These are phyloP conservation scores for Dactylellina cionopaga DNA, from an alignment of 2,329 filamentous ascomycete genomes.

Conservation along the genomic window DNA sequence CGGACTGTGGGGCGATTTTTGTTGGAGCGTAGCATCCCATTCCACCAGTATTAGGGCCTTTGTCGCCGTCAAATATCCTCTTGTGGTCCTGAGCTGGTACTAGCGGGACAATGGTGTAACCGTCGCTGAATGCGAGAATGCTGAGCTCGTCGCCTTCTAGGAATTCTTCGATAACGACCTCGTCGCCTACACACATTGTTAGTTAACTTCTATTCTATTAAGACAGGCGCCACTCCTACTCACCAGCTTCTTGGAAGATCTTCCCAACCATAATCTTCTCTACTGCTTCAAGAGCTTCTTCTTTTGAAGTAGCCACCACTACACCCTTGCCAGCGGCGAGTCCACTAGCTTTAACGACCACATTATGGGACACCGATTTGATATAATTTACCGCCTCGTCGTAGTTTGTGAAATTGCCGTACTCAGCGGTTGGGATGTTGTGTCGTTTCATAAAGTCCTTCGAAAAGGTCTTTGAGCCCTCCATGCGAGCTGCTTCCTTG, in stretches of 20 bases:
- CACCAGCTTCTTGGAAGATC: conserved; percentile 81
- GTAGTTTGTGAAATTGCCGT: conserved; percentile 86
- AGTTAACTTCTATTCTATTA: background rate
- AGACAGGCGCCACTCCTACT: background rate
- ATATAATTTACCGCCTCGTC: conserved; percentile 78
- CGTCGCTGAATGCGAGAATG: conserved; percentile 90
- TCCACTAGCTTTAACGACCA: conserved; percentile 94
- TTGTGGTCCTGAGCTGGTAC: conserved; percentile 98
- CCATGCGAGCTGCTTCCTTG: conserved; percentile 84
- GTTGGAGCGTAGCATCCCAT: conserved; percentile 99
- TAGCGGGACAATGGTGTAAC: conserved; percentile 81
- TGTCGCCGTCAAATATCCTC: conserved; percentile 87
- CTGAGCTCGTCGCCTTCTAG: conserved; percentile 91
- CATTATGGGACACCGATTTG: conserved; percentile 73
- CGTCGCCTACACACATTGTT: conserved; percentile 66
- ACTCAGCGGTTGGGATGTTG: conserved; percentile 87
- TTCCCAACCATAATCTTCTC: conserved; percentile 89
- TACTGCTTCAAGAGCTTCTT: conserved; percentile 83
- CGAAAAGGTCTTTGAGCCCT: conserved; percentile 95
- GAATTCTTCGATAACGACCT: conserved; percentile 96
- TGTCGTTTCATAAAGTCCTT: conserved; percentile 98
- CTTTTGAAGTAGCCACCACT: conserved; percentile 81
- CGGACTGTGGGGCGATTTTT: conserved; percentile 76
- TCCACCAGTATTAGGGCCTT: conserved; percentile 91
- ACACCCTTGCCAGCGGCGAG: conserved; percentile 96